Evolutionary conservation across 176 grass and related monocot species (phyloP).

Genomic region (Oryza longistaminata): DNA sequence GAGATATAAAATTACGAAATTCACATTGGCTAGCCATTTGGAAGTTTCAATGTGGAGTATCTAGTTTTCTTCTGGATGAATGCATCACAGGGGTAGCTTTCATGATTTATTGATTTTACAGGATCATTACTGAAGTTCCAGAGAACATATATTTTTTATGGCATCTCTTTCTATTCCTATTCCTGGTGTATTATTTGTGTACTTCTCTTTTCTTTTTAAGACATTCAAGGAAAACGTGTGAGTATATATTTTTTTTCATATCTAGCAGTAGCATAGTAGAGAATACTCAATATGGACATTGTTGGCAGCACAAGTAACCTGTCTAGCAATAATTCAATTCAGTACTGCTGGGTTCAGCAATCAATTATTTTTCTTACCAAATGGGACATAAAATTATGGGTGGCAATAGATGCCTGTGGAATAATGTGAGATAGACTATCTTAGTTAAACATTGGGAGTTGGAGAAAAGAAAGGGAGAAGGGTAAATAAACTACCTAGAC

Average conservation of each 20-base stretch:
- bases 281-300: conserved; percentile 7
- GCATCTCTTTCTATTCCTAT: conserved; percentile 3
- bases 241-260: not conserved
- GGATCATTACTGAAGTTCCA: conserved; percentile 20
- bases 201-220: conserved; percentile 14
- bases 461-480: not conserved
- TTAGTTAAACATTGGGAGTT: not conserved
- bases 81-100: conserved; percentile 35
- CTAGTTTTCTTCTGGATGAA: conserved; percentile 47
- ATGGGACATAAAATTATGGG: not conserved
- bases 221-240: not conserved
- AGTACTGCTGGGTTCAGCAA: not conserved
- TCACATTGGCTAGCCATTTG: conserved; percentile 24
- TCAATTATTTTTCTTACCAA: conserved; percentile 17
- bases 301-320: conserved; percentile 10
- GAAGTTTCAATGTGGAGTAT: conserved; percentile 19
- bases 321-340: conserved; percentile 1
- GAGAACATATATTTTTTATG: not conserved
- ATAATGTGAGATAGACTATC: not conserved
- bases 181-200: not conserved
- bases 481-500: not conserved
- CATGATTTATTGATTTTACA: conserved; percentile 27
- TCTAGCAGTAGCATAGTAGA: conserved; percentile 15
- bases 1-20: conserved; percentile 44
- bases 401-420: conserved; percentile 17